phyloP scores from a whole-genome alignment of 208 protist genomes.

The Trypanosoma brucei region DNA sequence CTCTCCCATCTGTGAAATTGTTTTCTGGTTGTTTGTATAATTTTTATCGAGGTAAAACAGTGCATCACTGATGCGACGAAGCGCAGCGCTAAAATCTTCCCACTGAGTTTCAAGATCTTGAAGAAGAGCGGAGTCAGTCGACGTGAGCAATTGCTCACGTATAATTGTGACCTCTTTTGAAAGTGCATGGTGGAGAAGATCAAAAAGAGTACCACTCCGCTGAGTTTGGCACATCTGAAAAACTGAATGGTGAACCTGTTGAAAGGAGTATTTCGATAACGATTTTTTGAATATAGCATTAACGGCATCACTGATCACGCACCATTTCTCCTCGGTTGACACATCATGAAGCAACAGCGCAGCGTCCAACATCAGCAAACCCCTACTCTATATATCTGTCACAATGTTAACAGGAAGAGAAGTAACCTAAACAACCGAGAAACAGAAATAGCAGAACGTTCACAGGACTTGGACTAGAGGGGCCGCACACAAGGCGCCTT shows the following conservation, averaged over 20 bases:
- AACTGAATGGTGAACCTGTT: constrained; percentile 69
- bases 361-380: background rate
- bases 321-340: constrained; percentile 48
- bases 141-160: constrained; percentile 22
- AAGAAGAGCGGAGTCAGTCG: constrained; percentile 24
- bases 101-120: constrained; percentile 39
- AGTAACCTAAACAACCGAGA: background rate
- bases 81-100: constrained; percentile 39
- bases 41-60: constrained; percentile 68
- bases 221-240: constrained; percentile 65
- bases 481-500: too few relatives aligned
- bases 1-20: constrained; percentile 44
- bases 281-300: constrained; percentile 43
- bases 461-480: too few relatives aligned
- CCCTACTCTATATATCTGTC: background rate
- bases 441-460: background rate
- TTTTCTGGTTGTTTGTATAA: constrained; percentile 30
- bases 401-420: constrained; percentile 10
- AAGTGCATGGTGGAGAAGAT: constrained; percentile 40
- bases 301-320: constrained; percentile 51
- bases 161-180: constrained; percentile 26
- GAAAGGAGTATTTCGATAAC: constrained; percentile 57
- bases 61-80: constrained; percentile 45
- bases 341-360: background rate
- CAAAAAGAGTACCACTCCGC: constrained; percentile 33